A percentile compares a stretch with the other conserved stretches of the same genome.
phyloP scores from a whole-genome alignment of 371 early-diverging fungal genomes.

The Haplosporangium sp. region DNA sequence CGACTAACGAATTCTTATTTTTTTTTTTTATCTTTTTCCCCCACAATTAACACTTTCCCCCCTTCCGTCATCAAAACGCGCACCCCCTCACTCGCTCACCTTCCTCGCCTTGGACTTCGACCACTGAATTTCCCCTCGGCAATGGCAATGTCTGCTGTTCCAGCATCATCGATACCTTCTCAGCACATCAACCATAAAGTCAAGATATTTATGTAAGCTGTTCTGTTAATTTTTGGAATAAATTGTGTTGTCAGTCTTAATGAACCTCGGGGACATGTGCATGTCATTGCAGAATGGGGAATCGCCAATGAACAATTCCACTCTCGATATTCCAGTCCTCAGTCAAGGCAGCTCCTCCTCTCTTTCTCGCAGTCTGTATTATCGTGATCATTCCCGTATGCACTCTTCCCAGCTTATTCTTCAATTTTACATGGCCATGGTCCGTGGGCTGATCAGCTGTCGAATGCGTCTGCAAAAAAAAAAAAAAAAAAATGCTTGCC shows the following conservation, averaged over 20 bases:
- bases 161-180: background rate
- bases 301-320: too few species aligned
- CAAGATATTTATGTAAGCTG: conserved; percentile 47
- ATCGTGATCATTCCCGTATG: background rate
- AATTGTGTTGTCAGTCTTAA: background rate
- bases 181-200: conserved; percentile 43
- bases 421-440: conserved; percentile 5
- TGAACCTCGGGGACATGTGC: too few species aligned
- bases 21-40: too few species aligned
- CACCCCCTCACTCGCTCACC: too few species aligned
- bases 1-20: too few species aligned
- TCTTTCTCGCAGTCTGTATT: background rate
- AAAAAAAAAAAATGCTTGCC: conserved; percentile 2
- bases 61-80: too few species aligned
- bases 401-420: background rate
- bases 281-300: too few species aligned
- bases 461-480: background rate
- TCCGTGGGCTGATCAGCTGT: background rate
- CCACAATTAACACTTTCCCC: too few species aligned
- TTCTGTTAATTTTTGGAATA: background rate
- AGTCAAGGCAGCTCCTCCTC: too few species aligned
- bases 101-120: too few species aligned
- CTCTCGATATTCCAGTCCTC: too few species aligned
- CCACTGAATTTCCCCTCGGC: background rate
- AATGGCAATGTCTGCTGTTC: background rate